phyloP scores from a whole-genome alignment of 2,329 filamentous ascomycete species.

The Paracamarosporium sp. region DNA sequence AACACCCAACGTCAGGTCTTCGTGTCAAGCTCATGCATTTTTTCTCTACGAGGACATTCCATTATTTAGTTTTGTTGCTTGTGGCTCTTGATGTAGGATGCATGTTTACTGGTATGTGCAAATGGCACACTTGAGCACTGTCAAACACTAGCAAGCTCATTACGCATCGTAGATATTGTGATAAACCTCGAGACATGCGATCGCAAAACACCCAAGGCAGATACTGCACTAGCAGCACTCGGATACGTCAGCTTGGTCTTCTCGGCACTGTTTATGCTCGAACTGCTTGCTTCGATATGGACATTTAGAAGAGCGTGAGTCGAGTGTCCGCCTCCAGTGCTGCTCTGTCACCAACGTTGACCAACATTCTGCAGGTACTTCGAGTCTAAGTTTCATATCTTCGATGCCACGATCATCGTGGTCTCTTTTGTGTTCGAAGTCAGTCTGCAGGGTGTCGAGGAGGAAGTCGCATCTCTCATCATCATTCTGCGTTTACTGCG shows the following conservation, averaged over 20 bases:
- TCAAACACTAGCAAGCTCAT: background rate
- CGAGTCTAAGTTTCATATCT: slow-evolving; percentile 62
- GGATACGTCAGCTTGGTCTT: slow-evolving; percentile 64
- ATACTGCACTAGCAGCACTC: slow-evolving; percentile 51
- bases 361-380: slow-evolving; percentile 34
- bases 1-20: slow-evolving; percentile 1
- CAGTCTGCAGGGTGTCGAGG: slow-evolving; percentile 62
- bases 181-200: slow-evolving; percentile 59
- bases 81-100: slow-evolving; percentile 59
- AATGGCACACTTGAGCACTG: background rate
- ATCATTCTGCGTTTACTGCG: slow-evolving; percentile 72
- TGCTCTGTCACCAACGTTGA: background rate
- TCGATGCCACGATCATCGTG: slow-evolving; percentile 70
- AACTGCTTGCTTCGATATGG: slow-evolving; percentile 65
- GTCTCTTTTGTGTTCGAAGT: slow-evolving; percentile 68
- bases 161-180: slow-evolving; percentile 50
- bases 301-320: slow-evolving; percentile 66
- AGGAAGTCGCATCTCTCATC: slow-evolving; percentile 71
- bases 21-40: slow-evolving; percentile 39
- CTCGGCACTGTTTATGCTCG: slow-evolving; percentile 69
- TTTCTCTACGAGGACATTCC: slow-evolving; percentile 56
- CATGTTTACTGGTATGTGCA: slow-evolving; percentile 52
- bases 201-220: slow-evolving; percentile 39
- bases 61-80: slow-evolving; percentile 57
- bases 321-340: background rate